A percentile compares a stretch with the other conserved stretches of the same genome.
These are phyloP conservation scores for Hericium erinaceus DNA, from an alignment of 768 basidiomycete genomes.

Conservation along the genomic window DNA sequence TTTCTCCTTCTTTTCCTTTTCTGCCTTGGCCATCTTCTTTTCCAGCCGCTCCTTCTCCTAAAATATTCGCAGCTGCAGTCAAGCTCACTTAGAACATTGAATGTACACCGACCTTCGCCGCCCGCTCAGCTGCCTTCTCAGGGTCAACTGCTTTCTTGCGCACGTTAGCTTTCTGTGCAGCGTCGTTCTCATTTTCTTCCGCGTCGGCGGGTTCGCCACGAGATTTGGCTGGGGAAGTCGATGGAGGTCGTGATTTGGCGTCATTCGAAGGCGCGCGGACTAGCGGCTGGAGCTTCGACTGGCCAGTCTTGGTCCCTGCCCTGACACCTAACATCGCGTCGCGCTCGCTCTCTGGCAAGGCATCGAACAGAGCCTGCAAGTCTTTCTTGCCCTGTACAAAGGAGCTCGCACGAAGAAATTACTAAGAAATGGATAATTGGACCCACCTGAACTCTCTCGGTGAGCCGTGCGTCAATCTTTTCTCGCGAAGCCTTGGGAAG, in stretches of 20 bases:
- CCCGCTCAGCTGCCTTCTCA: constrained; percentile 52
- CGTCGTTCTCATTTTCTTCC: constrained; percentile 28
- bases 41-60: constrained; percentile 65
- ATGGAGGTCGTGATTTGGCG: neutral
- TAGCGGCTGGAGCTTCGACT: constrained; percentile 4
- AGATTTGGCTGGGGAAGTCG: neutral
- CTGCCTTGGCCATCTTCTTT: constrained; percentile 57
- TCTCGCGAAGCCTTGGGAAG: constrained; percentile 58
- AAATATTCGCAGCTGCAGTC: neutral
- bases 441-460: constrained; percentile 59
- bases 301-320: constrained; percentile 27
- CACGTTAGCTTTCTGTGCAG: constrained; percentile 18
- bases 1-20: constrained; percentile 64
- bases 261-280: constrained; percentile 9
- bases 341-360: constrained; percentile 48
- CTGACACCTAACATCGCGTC: constrained; percentile 40
- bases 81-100: neutral
- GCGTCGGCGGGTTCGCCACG: constrained; percentile 21
- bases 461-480: constrained; percentile 48
- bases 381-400: constrained; percentile 46
- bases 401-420: neutral
- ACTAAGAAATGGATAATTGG: neutral
- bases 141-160: constrained; percentile 47
- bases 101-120: neutral
- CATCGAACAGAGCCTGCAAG: constrained; percentile 43